Percentiles rank a stretch among this genome's conserved stretches.
Evolutionary conservation across 2,329 filamentous ascomycete species (phyloP).

Genomic region (Parasarocladium wereldwijsianum): DNA sequence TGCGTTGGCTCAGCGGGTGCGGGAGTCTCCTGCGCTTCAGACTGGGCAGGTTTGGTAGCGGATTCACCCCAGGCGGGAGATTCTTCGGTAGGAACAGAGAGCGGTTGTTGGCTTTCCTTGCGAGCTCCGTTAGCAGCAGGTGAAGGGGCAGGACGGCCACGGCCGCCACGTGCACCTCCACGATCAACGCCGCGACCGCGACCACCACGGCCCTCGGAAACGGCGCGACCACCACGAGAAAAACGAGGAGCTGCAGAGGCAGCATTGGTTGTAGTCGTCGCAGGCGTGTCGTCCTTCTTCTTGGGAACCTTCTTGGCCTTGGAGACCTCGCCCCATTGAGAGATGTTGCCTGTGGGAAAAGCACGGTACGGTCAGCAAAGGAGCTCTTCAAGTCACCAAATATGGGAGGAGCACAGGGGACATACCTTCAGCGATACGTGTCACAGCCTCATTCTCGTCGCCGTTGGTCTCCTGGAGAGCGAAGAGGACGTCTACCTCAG

Average conservation of each 20-base stretch:
- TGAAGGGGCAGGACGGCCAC: conserved; percentile 44
- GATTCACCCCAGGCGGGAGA: conserved; percentile 36
- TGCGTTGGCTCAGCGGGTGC: conserved; percentile 21
- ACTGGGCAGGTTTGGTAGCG: conserved; percentile 17
- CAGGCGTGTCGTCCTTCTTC: conserved; percentile 51
- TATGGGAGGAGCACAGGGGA: conserved; percentile 5
- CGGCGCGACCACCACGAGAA: conserved; percentile 45
- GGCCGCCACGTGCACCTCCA: conserved; percentile 43
- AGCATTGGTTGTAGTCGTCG: conserved; percentile 30
- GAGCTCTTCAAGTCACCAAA: background rate
- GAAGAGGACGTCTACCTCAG: conserved; percentile 85
- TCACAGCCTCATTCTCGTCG: conserved; percentile 59
- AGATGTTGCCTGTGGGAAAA: conserved; percentile 47
- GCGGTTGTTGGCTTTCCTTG: conserved; percentile 37
- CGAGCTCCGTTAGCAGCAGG: conserved; percentile 47
- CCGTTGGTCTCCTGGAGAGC: conserved; percentile 80
- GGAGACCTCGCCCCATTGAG: conserved; percentile 74
- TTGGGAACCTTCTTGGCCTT: conserved; percentile 66
- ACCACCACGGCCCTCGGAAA: conserved; percentile 46
- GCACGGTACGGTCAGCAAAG: conserved; percentile 1
- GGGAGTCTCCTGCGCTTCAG: conserved; percentile 18
- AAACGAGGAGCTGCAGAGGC: conserved; percentile 28
- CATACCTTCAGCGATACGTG: conserved; percentile 66
- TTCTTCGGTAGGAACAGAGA: conserved; percentile 57
- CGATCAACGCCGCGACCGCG: conserved; percentile 48